phyloP scores from a whole-genome alignment of 768 basidiomycete species.

The Pulveroboletus sp. region DNA sequence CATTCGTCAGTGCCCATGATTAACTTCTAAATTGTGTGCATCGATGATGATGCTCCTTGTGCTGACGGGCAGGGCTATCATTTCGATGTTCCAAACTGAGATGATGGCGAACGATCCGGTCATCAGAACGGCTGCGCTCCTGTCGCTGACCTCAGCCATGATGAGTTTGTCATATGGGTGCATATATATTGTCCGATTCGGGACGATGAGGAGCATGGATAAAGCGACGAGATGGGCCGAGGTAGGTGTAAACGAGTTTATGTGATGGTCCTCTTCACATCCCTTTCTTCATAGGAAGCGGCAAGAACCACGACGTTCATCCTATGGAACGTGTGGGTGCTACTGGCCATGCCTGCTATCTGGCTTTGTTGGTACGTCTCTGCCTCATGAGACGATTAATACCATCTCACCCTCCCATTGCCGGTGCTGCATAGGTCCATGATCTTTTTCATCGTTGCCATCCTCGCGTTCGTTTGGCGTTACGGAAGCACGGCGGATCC shows the following conservation, averaged over 20 bases:
- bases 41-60: not conserved
- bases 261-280: not conserved
- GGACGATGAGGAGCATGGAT: conserved; percentile 68
- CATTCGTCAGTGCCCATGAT: conserved; percentile 37
- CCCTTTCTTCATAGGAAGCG: conserved; percentile 47
- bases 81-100: conserved; percentile 60
- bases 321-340: conserved; percentile 66
- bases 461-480: conserved; percentile 66
- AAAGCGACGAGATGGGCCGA: conserved; percentile 72
- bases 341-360: conserved; percentile 62
- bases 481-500: conserved; percentile 47
- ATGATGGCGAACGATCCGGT: conserved; percentile 55
- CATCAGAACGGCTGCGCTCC: conserved; percentile 55
- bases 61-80: conserved; percentile 47
- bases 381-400: not conserved
- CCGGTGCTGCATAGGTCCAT: conserved; percentile 48
- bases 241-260: conserved; percentile 32
- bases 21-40: not conserved
- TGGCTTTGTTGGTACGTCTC: conserved; percentile 63
- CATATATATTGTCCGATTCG: conserved; percentile 68
- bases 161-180: conserved; percentile 74
- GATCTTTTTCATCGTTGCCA: conserved; percentile 57
- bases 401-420: not conserved
- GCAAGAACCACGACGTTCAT: conserved; percentile 44
- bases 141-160: conserved; percentile 63